Conservation (phyloP, 768 basidiomycete species). For the Xerocomus brunneocitrinus region DNA sequence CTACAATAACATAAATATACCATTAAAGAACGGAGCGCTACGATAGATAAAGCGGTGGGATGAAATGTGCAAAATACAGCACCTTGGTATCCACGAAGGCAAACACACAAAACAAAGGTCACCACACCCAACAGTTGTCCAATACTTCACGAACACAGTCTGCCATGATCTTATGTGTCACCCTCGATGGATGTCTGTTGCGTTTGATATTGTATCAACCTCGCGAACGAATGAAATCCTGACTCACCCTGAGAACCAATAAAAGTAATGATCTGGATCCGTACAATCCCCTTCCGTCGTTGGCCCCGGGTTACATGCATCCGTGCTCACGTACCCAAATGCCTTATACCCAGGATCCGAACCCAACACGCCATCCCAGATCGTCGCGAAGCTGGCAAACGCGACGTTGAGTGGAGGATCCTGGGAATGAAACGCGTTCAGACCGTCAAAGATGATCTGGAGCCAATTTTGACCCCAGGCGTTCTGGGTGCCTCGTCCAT, state of each 20-base stretch:
- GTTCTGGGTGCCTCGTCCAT: constrained; percentile 42
- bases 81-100: background rate
- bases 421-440: constrained; percentile 32
- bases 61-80: background rate
- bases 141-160: constrained; percentile 45
- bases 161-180: constrained; percentile 49
- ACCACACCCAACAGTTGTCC: constrained; percentile 24
- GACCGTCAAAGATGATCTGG: constrained; percentile 41
- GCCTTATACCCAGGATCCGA: constrained; percentile 40
- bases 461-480: constrained; percentile 44
- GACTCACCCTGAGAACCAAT: constrained; percentile 48
- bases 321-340: constrained; percentile 45
- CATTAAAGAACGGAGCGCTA: background rate
- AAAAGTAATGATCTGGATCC: constrained; percentile 48
- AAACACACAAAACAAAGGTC: background rate
- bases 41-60: background rate
- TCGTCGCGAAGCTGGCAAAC: constrained; percentile 44
- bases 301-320: constrained; percentile 33
- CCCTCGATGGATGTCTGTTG: constrained; percentile 46
- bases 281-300: constrained; percentile 33
- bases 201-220: background rate
- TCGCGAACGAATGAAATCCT: background rate
- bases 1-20: background rate
- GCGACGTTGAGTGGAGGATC: constrained; percentile 36
- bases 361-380: constrained; percentile 48